Percentiles rank a stretch among this genome's conserved stretches.
Conservation (phyloP, 1,284 basidiomycete genomes). For the Schizophyllum amplum region DNA sequence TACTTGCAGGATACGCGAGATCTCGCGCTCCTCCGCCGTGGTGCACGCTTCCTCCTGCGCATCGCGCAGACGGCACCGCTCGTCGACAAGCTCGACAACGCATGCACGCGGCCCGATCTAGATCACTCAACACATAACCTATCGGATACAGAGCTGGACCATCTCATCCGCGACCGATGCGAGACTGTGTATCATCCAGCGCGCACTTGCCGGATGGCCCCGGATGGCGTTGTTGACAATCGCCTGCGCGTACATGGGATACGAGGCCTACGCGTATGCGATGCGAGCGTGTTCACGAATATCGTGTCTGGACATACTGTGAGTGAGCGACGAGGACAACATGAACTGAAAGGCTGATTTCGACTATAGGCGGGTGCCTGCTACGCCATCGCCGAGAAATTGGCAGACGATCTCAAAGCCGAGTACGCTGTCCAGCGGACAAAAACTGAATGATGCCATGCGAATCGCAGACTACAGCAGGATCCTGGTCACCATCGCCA, state of each 20-base stretch:
- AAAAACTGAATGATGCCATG: no score
- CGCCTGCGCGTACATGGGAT: conserved; percentile 31
- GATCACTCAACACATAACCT: conserved; percentile 34
- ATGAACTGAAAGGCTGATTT: conserved; percentile 1
- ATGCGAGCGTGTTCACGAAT: conserved; percentile 26
- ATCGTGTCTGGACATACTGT: conserved; percentile 20
- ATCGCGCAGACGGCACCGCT: conserved; percentile 45
- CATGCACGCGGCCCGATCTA: conserved; percentile 27
- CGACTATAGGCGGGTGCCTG: conserved; percentile 43
- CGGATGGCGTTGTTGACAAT: conserved; percentile 30
- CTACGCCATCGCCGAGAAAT: conserved; percentile 55
- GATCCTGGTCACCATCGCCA: no score
- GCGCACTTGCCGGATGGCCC: conserved; percentile 25
- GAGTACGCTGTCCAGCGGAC: conserved; percentile 12
- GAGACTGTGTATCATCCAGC: conserved; percentile 20
- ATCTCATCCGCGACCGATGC: conserved; percentile 15
- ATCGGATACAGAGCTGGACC: conserved; percentile 35
- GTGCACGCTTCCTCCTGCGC: conserved; percentile 38
- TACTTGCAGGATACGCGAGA: conserved; percentile 53
- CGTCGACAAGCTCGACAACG: conserved; percentile 36
- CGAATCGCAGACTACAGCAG: no score
- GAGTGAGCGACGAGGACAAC: neutral
- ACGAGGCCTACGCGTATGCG: conserved; percentile 24
- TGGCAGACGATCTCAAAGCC: conserved; percentile 49
- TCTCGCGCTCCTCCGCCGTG: conserved; percentile 44